phyloP scores from a whole-genome alignment of 352 stramenopile genomes.

The Globisporangium canariense region DNA sequence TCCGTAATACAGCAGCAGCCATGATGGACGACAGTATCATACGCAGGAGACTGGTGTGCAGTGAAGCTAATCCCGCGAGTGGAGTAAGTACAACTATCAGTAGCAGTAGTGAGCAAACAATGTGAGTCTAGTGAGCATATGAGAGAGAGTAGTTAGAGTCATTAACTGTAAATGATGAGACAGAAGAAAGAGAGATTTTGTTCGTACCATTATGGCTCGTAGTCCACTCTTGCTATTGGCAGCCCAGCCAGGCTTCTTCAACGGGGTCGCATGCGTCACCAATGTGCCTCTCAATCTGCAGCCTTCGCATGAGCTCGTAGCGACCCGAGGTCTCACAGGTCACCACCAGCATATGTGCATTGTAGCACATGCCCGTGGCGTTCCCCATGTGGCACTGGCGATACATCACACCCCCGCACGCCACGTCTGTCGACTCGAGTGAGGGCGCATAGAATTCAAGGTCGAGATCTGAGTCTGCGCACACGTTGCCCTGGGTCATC shows the following conservation, averaged over 20 bases:
- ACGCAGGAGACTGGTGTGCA: not conserved
- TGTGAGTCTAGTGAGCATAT: slow-evolving; percentile 4
- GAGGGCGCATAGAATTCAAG: slow-evolving; percentile 18
- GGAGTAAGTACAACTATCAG: not conserved
- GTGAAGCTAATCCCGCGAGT: not conserved
- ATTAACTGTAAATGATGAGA: not conserved
- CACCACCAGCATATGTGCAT: slow-evolving; percentile 32
- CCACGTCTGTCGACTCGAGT: slow-evolving; percentile 25
- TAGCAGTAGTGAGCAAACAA: slow-evolving; percentile 2
- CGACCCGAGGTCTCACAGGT: slow-evolving; percentile 19
- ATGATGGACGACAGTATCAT: not conserved
- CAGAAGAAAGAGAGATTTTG: not conserved
- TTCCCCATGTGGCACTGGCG: slow-evolving; percentile 25
- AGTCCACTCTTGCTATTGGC: not conserved
- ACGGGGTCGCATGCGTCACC: slow-evolving; percentile 11
- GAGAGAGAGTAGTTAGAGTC: not conserved
- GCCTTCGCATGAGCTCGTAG: slow-evolving; percentile 25
- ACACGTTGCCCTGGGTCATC: slow-evolving; percentile 6
- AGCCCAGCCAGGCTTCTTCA: slow-evolving; percentile 17
- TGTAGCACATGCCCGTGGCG: slow-evolving; percentile 36
- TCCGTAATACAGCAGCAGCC: not conserved
- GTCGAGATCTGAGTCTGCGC: slow-evolving; percentile 1
- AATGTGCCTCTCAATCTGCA: slow-evolving; percentile 23
- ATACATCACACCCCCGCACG: slow-evolving; percentile 28
- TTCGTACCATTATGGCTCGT: not conserved